Conservation (phyloP, 805 yeast genomes). For the Wickerhamomyces queroliae region DNA sequence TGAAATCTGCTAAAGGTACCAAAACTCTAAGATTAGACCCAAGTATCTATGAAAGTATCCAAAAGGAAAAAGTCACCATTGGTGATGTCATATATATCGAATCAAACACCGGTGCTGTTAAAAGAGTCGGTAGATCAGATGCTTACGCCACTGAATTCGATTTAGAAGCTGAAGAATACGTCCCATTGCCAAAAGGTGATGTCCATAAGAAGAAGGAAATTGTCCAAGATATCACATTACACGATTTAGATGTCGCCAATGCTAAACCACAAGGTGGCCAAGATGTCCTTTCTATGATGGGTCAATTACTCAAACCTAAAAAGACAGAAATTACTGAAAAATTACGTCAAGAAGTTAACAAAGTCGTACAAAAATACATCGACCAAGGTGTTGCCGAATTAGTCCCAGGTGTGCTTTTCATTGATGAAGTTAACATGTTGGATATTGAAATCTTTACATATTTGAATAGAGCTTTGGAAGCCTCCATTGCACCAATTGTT, state of each 20-base stretch:
- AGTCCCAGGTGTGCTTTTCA: slow-evolving; percentile 95
- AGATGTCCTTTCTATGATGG: slow-evolving; percentile 93
- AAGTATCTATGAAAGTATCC: slow-evolving; percentile 86
- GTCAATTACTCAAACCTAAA: slow-evolving; percentile 91
- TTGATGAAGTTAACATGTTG: slow-evolving; percentile 97
- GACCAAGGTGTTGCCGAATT: slow-evolving; percentile 98
- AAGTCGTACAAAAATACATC: slow-evolving; percentile 91
- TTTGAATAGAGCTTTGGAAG: slow-evolving; percentile 89
- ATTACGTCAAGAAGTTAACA: slow-evolving; percentile 87
- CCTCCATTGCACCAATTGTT: slow-evolving; percentile 88
- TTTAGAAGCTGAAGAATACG: slow-evolving; percentile 97
- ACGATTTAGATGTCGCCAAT: slow-evolving; percentile 94
- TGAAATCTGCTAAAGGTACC: slow-evolving; percentile 88
- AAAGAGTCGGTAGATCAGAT: slow-evolving; percentile 96
- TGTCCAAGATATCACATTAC: slow-evolving; percentile 94
- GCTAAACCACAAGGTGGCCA: slow-evolving; percentile 97
- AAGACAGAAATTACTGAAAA: slow-evolving; percentile 97
- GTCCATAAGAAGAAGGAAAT: slow-evolving; percentile 97
- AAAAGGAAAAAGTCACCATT: slow-evolving; percentile 87
- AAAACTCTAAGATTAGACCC: slow-evolving; percentile 88
- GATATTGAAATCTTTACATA: slow-evolving; percentile 96
- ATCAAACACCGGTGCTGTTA: slow-evolving; percentile 95
- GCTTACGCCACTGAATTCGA: slow-evolving; percentile 98
- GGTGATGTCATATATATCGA: slow-evolving; percentile 98
- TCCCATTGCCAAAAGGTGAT: slow-evolving; percentile 97